These are phyloP conservation scores for Candida sp. DNA, from an alignment of 1,139 yeast species.

Conservation along the genomic window DNA sequence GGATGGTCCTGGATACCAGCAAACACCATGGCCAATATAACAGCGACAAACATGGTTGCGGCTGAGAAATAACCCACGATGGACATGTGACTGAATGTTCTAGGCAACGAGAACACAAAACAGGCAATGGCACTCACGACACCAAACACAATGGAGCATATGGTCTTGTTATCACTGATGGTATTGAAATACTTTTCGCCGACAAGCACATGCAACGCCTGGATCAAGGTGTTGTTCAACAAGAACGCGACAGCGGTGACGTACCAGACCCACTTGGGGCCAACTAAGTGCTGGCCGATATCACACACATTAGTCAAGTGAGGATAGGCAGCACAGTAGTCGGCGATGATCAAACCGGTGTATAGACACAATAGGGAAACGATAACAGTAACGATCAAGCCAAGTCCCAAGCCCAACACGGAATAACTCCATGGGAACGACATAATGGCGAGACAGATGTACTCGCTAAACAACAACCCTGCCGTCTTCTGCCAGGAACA, in stretches of 20 bases:
- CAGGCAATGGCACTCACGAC: constrained; percentile 53
- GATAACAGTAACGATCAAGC: constrained; percentile 55
- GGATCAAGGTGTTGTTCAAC: constrained; percentile 59
- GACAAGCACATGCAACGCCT: constrained; percentile 60
- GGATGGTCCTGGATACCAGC: constrained; percentile 60
- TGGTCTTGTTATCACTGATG: constrained; percentile 48
- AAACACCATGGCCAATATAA: constrained; percentile 54
- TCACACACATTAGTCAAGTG: constrained; percentile 57
- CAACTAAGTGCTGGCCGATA: constrained; percentile 63
- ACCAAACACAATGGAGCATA: constrained; percentile 55
- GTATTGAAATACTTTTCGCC: constrained; percentile 67
- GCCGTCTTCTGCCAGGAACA: constrained; percentile 66
- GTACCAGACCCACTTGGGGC: constrained; percentile 57
- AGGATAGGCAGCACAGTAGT: constrained; percentile 59
- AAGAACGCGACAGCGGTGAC: constrained; percentile 59
- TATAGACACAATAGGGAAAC: constrained; percentile 56
- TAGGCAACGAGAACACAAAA: constrained; percentile 53
- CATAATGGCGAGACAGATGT: constrained; percentile 65
- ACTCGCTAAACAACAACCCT: constrained; percentile 61
- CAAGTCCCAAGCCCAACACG: constrained; percentile 61
- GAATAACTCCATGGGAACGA: constrained; percentile 70
- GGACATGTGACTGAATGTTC: constrained; percentile 59
- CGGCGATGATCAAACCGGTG: constrained; percentile 57
- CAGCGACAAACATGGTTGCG: constrained; percentile 59
- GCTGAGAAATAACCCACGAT: constrained; percentile 56